Percentiles rank a stretch among this genome's conserved stretches.
phyloP scores from a whole-genome alignment of 805 yeast species.

The Teunomyces panamensis region DNA sequence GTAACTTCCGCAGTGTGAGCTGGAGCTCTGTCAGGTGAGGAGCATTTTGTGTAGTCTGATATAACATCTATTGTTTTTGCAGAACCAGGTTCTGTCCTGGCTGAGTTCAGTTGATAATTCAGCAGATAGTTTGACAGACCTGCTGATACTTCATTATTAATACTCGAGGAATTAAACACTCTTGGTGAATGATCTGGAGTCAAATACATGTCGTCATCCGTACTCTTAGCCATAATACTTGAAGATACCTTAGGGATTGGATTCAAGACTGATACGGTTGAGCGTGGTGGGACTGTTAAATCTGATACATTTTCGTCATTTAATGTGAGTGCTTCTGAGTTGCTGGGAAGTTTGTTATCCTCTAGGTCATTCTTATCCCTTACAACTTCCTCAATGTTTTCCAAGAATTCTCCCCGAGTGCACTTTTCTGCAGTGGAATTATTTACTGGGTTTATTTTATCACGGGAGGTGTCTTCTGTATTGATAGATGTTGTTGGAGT shows the following conservation, averaged over 20 bases:
- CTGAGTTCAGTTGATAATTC: neutral
- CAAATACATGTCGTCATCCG: neutral
- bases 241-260: neutral
- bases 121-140: neutral
- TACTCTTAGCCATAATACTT: neutral
- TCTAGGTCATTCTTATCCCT: neutral
- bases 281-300: neutral
- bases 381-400: neutral
- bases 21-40: neutral
- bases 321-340: neutral
- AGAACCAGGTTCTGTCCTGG: neutral
- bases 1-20: neutral
- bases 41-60: neutral
- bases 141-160: neutral
- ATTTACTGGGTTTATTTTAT: neutral
- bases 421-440: neutral
- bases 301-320: neutral
- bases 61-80: neutral
- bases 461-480: conserved; percentile 8
- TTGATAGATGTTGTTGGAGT: conserved; percentile 33
- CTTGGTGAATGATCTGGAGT: conserved; percentile 1
- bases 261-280: neutral
- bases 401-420: conserved; percentile 1
- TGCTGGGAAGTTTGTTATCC: neutral
- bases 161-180: neutral